A percentile compares a stretch with the other conserved stretches of the same genome.
Evolutionary conservation across 2,329 filamentous ascomycete genomes (phyloP).

Genomic region (Cercospora berteroae): DNA sequence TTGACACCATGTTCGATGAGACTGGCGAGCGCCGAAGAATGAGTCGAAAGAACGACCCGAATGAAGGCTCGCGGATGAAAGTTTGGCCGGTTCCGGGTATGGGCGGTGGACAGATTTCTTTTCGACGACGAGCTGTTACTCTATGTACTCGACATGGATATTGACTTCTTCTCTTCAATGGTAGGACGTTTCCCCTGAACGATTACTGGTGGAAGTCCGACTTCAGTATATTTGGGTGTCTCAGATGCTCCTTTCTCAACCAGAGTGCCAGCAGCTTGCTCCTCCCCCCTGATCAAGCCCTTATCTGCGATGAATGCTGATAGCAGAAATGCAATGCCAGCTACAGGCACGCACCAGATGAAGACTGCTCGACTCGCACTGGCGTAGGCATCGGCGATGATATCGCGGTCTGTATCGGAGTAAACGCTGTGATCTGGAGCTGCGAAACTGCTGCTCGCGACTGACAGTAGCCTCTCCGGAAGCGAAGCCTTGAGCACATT

Average conservation of each 20-base stretch:
- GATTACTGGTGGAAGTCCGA: background rate
- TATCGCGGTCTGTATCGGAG: background rate
- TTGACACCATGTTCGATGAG: no score
- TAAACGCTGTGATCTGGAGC: background rate
- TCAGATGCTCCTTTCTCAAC: background rate
- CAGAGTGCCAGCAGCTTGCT: conserved; percentile 16
- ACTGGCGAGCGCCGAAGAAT: no score
- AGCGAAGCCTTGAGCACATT: background rate
- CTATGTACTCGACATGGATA: background rate
- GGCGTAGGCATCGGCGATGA: background rate
- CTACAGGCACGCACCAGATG: conserved; percentile 55
- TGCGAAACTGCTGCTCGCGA: background rate
- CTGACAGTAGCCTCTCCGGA: background rate
- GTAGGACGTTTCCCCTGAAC: background rate
- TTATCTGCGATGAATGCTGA: conserved; percentile 51
- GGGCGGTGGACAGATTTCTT: no score
- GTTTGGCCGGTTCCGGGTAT: no score
- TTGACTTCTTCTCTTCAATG: background rate
- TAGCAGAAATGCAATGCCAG: conserved; percentile 51
- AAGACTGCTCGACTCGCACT: conserved; percentile 56
- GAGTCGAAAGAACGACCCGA: no score
- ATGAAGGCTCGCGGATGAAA: no score
- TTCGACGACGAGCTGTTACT: background rate
- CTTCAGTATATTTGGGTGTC: background rate
- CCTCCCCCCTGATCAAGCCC: conserved; percentile 30